Percentiles rank a stretch among this genome's conserved stretches.
Evolutionary conservation across 1,139 yeast species (phyloP).

Genomic region (Lodderomyces jiufengensis): DNA sequence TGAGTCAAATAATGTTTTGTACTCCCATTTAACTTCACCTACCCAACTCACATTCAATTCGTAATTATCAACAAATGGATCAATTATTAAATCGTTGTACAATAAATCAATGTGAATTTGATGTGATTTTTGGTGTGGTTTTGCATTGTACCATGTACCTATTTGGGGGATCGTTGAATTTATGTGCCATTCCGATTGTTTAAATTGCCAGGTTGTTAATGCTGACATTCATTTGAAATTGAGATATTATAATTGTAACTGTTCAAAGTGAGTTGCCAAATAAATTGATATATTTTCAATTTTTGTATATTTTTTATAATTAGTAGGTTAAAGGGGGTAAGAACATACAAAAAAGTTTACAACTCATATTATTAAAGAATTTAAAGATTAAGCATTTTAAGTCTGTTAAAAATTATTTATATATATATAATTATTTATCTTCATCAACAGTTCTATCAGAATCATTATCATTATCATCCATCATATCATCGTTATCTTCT

Average conservation of each 20-base stretch:
- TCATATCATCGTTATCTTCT: neutral
- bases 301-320: no score
- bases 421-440: conserved; percentile 1
- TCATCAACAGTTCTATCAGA: conserved; percentile 6
- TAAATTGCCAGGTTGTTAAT: conserved; percentile 11
- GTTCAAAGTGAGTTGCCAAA: no score
- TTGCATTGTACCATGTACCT: conserved; percentile 3
- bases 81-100: conserved; percentile 33
- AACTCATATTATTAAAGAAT: no score
- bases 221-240: conserved; percentile 1
- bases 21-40: conserved; percentile 42
- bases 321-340: no score
- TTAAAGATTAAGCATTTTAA: no score
- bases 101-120: conserved; percentile 40
- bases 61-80: conserved; percentile 41
- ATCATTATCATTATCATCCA: conserved; percentile 1
- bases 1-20: conserved; percentile 19
- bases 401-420: no score
- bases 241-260: no score
- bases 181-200: conserved; percentile 1
- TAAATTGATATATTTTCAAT: no score
- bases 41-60: conserved; percentile 46
- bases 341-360: no score
- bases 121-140: conserved; percentile 9
- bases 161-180: neutral